Base-by-base conservation (phyloP, 2,329 filamentous ascomycete genomes). In the Aureobasidium pullulans region DNA sequence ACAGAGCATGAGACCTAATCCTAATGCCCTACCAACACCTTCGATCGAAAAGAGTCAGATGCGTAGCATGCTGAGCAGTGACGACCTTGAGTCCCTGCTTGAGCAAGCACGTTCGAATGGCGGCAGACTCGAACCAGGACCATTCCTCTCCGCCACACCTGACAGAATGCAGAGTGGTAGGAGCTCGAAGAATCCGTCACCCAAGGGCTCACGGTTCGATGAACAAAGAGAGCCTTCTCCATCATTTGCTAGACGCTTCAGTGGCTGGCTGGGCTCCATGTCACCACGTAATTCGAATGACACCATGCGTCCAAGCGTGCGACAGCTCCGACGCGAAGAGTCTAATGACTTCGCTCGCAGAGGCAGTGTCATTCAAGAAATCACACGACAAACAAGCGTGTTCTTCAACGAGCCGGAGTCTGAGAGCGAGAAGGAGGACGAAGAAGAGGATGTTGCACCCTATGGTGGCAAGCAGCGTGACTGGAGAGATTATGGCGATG, bases 341-440 rank as follows among this genome's bases (percentile, higher is more conserved):
- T 63, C 42, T 8, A 9, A 9, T 4, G 57, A 44, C 32, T 57
- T 16, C 39, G 60, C 23, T 34, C 42, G 46, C 29, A 59, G 72
- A 10, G 67, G 69, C 5, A 73, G 70, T 54, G 68, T 76, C 13
- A 64, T 79, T 53, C 70, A 73, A 34, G 77, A 80, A 66, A 58
- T 79, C 1, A 68, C 72, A 40, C 64, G 77, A 53, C 77, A 79
- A 64, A 76, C 73, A 56, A 67, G 73, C 15, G 77, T 79, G 0
- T 78, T 80, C 63, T 74, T 75, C 53, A 76, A 78, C 61, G 76
- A 79, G 61, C 63, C 63, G 13, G 64, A 63, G 7, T 65, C 65
- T 4, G 72, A 71, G 4, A 48, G 52, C 23, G 69, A 70, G 54
- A 63, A 59, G 11, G 68, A 66, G 29, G 59, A 63, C 11, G 61